Conservation (phyloP, 2,329 filamentous ascomycete species). For the Leptographium wingfieldii region DNA sequence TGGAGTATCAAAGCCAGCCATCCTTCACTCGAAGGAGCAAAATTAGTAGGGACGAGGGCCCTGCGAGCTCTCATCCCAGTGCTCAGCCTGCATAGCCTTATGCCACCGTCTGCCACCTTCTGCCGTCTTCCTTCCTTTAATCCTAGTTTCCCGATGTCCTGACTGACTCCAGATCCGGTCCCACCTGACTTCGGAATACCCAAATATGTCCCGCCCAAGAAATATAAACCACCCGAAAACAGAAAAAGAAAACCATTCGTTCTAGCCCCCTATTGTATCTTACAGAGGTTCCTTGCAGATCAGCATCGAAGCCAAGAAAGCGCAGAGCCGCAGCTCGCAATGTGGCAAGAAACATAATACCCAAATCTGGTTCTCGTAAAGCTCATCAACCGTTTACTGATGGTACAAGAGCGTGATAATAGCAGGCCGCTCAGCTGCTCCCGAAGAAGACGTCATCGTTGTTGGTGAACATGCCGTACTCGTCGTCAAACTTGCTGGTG, state of each 20-base stretch:
- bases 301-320: neutral
- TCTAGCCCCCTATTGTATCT: neutral
- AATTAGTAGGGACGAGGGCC: neutral
- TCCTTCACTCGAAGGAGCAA: neutral
- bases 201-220: conserved; percentile 1
- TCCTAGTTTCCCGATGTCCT: neutral
- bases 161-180: conserved; percentile 7
- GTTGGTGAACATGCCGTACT: conserved; percentile 40
- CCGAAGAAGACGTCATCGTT: conserved; percentile 41
- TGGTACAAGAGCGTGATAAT: conserved; percentile 3
- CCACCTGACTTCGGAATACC: conserved; percentile 8
- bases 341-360: neutral
- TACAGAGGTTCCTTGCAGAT: neutral
- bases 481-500: conserved; percentile 42
- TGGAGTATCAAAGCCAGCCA: neutral
- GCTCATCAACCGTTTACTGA: conserved; percentile 7
- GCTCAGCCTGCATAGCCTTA: neutral
- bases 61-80: neutral
- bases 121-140: neutral
- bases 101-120: too few species aligned
- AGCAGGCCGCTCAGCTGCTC: conserved; percentile 5
- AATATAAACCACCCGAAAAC: neutral
- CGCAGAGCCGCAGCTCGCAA: neutral
- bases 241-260: neutral
- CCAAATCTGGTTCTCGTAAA: conserved; percentile 3